These are phyloP conservation scores for Achlya hypogyna DNA, from an alignment of 352 stramenopile genomes.

Conservation along the genomic window DNA sequence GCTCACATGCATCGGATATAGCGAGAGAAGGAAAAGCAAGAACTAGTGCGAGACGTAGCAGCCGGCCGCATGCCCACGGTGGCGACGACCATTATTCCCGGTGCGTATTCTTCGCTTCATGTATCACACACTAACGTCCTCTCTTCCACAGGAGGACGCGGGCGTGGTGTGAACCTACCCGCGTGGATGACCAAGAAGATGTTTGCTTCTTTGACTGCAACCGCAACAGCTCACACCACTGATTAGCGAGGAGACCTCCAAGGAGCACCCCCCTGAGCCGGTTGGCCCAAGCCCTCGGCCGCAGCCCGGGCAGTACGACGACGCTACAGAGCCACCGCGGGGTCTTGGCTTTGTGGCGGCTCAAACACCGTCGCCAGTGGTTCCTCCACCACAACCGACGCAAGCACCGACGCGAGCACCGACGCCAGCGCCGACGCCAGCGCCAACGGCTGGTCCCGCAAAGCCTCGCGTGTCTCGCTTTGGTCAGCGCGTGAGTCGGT, in stretches of 20 bases:
- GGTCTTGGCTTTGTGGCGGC: neutral
- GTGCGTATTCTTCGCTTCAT: neutral
- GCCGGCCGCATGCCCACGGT: constrained; percentile 51
- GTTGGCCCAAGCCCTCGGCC: neutral
- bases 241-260: constrained; percentile 21
- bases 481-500: constrained; percentile 10
- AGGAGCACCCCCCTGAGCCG: constrained; percentile 44
- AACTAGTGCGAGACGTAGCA: constrained; percentile 59
- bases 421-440: neutral
- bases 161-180: constrained; percentile 84
- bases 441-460: neutral
- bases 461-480: constrained; percentile 3
- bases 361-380: neutral
- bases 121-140: neutral
- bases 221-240: constrained; percentile 20
- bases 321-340: neutral
- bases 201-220: constrained; percentile 33
- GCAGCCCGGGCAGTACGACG: constrained; percentile 1
- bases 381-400: too few relatives aligned
- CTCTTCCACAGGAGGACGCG: constrained; percentile 37
- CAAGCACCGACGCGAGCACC: neutral
- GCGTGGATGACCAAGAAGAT: constrained; percentile 91
- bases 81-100: constrained; percentile 25
- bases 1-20: constrained; percentile 18
- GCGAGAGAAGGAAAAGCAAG: constrained; percentile 55